Conservation (phyloP, 129 eudicot species). For the Artemisia annua region DNA sequence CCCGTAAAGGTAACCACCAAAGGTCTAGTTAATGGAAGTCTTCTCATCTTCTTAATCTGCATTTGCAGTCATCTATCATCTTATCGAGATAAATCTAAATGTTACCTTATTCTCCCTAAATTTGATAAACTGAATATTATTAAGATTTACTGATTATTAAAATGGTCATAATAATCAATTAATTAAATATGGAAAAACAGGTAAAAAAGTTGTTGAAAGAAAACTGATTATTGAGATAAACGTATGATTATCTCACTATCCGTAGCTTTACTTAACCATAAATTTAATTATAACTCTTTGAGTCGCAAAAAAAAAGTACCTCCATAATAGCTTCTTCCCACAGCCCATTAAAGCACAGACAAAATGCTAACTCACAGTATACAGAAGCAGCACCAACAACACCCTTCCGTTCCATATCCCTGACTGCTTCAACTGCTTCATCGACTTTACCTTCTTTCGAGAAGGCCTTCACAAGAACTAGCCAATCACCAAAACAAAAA, state of each 20-base stretch:
- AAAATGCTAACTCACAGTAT: conserved; percentile 90
- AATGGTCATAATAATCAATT: not conserved
- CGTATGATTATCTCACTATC: not conserved
- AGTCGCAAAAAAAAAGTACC: conserved; percentile 39
- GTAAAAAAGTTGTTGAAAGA: not conserved
- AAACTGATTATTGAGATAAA: not conserved
- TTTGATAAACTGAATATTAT: too few species aligned
- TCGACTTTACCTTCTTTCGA: conserved; percentile 78
- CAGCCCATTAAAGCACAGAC: conserved; percentile 89
- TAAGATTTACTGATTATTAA: too few species aligned
- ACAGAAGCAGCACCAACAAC: conserved; percentile 72
- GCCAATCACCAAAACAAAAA: conserved; percentile 9
- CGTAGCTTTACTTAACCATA: too few species aligned
- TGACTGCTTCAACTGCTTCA: conserved; percentile 75
- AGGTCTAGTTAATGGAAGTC: conserved; percentile 58
- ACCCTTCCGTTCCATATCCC: conserved; percentile 91
- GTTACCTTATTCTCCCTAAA: too few species aligned
- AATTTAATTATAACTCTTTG: too few species aligned
- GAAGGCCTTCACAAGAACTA: conserved; percentile 87
- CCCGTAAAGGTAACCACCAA: conserved; percentile 84
- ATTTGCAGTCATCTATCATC: not conserved
- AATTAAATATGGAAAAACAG: not conserved
- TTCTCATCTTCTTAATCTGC: conserved; percentile 82
- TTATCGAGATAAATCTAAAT: too few species aligned
- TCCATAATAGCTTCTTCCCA: conserved; percentile 87